Evolutionary conservation across 2,329 filamentous ascomycete species (phyloP).

Genomic region (Aspergillus pseudotamarii): DNA sequence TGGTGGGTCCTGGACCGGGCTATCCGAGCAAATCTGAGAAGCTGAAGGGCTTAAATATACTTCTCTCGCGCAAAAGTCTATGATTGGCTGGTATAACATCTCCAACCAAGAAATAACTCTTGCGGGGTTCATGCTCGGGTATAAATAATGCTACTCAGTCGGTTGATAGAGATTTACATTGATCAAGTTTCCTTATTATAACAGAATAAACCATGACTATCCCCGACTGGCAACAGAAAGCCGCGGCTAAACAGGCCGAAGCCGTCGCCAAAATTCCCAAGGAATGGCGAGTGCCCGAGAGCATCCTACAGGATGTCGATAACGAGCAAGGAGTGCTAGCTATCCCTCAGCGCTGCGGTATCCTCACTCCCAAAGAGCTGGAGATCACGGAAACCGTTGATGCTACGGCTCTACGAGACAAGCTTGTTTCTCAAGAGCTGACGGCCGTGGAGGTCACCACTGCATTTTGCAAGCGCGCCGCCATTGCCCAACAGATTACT

Average conservation of each 20-base stretch:
- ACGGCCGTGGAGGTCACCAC: conserved; percentile 16
- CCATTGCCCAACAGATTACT: conserved; percentile 37
- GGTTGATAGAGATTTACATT: neutral
- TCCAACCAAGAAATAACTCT: too few relatives aligned
- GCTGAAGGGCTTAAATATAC: too few relatives aligned
- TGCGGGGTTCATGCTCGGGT: neutral
- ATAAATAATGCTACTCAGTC: neutral
- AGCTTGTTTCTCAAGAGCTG: conserved; percentile 7
- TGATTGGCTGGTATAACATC: too few relatives aligned
- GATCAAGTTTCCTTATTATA: neutral
- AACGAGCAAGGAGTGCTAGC: neutral
- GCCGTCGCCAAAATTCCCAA: conserved; percentile 31
- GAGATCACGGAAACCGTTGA: neutral
- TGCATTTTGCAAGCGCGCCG: conserved; percentile 43
- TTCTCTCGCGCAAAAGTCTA: too few relatives aligned
- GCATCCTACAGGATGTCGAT: neutral
- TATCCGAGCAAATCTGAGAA: too few relatives aligned
- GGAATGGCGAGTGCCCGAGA: conserved; percentile 30
- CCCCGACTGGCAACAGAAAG: conserved; percentile 18
- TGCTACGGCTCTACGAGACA: neutral
- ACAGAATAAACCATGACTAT: conserved; percentile 6
- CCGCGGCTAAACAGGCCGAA: conserved; percentile 26
- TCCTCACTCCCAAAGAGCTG: neutral
- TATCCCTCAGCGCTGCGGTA: neutral
- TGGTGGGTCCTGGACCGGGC: too few relatives aligned